Conservation (phyloP, 768 basidiomycete species). For the Ramaria sp. region DNA sequence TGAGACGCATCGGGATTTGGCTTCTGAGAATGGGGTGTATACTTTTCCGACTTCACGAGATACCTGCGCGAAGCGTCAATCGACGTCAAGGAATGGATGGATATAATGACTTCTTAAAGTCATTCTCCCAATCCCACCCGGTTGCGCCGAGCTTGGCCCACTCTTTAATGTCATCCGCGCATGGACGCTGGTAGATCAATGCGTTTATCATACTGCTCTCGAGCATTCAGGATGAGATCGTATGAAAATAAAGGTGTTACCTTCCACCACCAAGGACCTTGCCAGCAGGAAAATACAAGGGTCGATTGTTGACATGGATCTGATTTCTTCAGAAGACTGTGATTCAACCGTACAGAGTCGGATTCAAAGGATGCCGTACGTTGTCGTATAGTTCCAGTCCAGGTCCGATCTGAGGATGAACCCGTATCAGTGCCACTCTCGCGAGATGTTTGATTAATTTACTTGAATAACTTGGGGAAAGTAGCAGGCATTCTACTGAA, state of each 20-base stretch:
- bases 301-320: slow-evolving; percentile 8
- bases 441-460: background rate
- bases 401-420: background rate
- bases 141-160: slow-evolving; percentile 15
- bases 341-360: background rate
- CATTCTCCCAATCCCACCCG: slow-evolving; percentile 16
- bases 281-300: slow-evolving; percentile 17
- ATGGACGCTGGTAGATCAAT: slow-evolving; percentile 16
- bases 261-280: slow-evolving; percentile 19
- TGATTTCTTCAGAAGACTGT: slow-evolving; percentile 12
- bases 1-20: background rate
- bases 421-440: too few relatives aligned
- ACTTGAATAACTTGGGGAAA: background rate
- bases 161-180: slow-evolving; percentile 17
- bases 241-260: slow-evolving; percentile 1
- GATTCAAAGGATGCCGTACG: background rate
- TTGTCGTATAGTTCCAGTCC: background rate
- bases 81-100: background rate
- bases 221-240: background rate
- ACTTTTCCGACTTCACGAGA: slow-evolving; percentile 14
- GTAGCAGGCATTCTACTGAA: background rate
- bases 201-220: slow-evolving; percentile 16
- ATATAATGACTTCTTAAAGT: slow-evolving; percentile 7
- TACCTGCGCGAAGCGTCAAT: slow-evolving; percentile 11
- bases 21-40: slow-evolving; percentile 5